phyloP scores from a whole-genome alignment of 1,284 basidiomycete species.

The Trichosporon inkin region DNA sequence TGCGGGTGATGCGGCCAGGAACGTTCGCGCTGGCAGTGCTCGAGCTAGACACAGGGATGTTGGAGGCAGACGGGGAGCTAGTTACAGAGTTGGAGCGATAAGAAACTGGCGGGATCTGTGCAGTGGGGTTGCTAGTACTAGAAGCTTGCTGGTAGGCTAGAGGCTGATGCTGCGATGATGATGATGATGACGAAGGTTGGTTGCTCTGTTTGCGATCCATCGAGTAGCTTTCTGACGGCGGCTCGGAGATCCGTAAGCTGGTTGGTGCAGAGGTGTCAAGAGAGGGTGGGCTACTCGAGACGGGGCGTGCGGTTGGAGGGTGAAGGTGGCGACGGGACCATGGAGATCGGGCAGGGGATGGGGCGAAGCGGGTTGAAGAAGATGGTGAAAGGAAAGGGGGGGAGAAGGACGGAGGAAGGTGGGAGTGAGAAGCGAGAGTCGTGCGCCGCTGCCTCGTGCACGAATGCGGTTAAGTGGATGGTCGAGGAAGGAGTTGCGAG shows the following conservation, averaged over 20 bases:
- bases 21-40: constrained; percentile 1
- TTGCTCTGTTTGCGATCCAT: constrained; percentile 30
- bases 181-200: constrained; percentile 21
- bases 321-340: constrained; percentile 4
- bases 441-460: not conserved
- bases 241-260: not conserved
- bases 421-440: not conserved
- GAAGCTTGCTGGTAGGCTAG: constrained; percentile 9
- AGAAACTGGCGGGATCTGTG: constrained; percentile 7
- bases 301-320: constrained; percentile 5
- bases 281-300: not conserved
- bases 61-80: constrained; percentile 1
- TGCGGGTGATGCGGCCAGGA: constrained; percentile 9
- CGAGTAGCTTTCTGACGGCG: constrained; percentile 18
- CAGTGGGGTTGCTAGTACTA: constrained; percentile 14
- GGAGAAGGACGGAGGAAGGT: not conserved
- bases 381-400: not conserved
- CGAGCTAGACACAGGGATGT: constrained; percentile 4
- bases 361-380: not conserved
- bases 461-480: constrained; percentile 5
- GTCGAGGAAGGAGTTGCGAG: not conserved
- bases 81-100: constrained; percentile 6
- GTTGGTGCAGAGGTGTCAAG: constrained; percentile 7
- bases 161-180: constrained; percentile 18
- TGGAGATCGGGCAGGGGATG: not conserved